These are phyloP conservation scores for Pleurostoma richardsiae DNA, from an alignment of 2,329 filamentous ascomycete genomes.

Conservation along the genomic window DNA sequence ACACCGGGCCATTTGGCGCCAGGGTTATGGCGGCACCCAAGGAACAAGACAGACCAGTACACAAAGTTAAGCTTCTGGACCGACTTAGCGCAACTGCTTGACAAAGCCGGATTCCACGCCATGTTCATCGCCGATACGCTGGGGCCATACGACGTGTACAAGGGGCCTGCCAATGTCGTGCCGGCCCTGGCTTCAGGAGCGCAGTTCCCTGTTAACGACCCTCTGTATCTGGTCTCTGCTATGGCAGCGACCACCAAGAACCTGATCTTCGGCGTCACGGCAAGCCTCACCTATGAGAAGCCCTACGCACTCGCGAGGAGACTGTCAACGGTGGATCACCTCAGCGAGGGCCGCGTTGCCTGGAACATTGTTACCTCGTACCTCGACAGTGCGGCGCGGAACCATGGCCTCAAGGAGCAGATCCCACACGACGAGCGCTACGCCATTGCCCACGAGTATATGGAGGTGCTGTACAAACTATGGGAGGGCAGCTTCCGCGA, in stretches of 20 bases:
- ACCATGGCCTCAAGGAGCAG: constrained; percentile 44
- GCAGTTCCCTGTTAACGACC: constrained; percentile 69
- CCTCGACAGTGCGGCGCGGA: constrained; percentile 63
- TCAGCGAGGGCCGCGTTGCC: constrained; percentile 56
- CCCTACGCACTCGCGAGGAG: constrained; percentile 64
- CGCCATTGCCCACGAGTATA: constrained; percentile 57
- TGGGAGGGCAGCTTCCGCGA: constrained; percentile 37
- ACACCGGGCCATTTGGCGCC: constrained; percentile 8
- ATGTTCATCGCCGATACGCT: constrained; percentile 32
- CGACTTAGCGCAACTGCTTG: constrained; percentile 27
- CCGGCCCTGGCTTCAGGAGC: constrained; percentile 58
- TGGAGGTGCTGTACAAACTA: constrained; percentile 61
- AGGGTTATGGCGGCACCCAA: constrained; percentile 9
- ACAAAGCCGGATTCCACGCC: constrained; percentile 29
- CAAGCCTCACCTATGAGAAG: constrained; percentile 66
- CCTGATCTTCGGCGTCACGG: constrained; percentile 66
- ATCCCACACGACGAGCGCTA: constrained; percentile 60
- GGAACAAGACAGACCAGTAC: constrained; percentile 12
- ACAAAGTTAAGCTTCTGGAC: constrained; percentile 22
- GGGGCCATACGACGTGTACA: constrained; percentile 67
- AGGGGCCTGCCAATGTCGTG: constrained; percentile 49
- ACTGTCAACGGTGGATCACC: constrained; percentile 62
- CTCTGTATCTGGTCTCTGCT: constrained; percentile 57
- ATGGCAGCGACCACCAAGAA: constrained; percentile 67
- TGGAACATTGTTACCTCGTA: constrained; percentile 69